Evolutionary conservation across 1,139 yeast genomes (phyloP), one percentile per base, ranked within the genome.

Genomic region (Magnusiomyces paraingens): DNA sequence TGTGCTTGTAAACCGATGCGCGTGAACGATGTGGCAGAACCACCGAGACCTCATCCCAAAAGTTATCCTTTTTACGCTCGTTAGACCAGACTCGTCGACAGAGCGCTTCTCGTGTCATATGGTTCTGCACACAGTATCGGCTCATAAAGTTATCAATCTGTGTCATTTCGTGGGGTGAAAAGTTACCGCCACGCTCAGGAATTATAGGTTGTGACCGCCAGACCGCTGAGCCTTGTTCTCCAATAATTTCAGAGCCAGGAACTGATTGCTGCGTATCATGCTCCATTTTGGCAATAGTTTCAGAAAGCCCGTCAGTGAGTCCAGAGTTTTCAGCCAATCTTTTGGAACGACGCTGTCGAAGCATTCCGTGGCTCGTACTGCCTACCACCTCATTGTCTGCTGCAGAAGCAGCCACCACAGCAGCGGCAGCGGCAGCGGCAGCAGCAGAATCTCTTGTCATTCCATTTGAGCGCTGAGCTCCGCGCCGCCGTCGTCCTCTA

Each of bases 1-100:
- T 94, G 67, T 91, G 98, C 67, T 91, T 91, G 71, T 91, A 91
- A 5, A 91, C 82, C 12, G 94, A 85, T 0, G 96, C 94, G 51
- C 96, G 74, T 0, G 95, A 83, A 64, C 98, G 76, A 61, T 85
- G 81, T 0, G 96, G 96, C 49, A 91, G 70, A 0, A 88, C 91
- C 52, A 80, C 77, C 47, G 90, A 84, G 18, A 90, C 73, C 38
- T 80, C 75, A 59, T 86, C 95, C 98, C 98, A 91, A 63, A 91
- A 89, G 60, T 80, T 83, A 69, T 90, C 97, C 69, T 87, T 88
- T 59, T 81, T 82, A 22, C 96, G 78, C 60, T 86, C 93, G 59
- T 82, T 82, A 6, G 91, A 76, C 98, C 98, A 91, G 40, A 91
- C 87, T 47, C 97, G 74, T 60, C 82, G 81, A 68, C 96, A 86